Conservation (phyloP, 2,329 filamentous ascomycete genomes). For the Aureobasidium vineae region DNA sequence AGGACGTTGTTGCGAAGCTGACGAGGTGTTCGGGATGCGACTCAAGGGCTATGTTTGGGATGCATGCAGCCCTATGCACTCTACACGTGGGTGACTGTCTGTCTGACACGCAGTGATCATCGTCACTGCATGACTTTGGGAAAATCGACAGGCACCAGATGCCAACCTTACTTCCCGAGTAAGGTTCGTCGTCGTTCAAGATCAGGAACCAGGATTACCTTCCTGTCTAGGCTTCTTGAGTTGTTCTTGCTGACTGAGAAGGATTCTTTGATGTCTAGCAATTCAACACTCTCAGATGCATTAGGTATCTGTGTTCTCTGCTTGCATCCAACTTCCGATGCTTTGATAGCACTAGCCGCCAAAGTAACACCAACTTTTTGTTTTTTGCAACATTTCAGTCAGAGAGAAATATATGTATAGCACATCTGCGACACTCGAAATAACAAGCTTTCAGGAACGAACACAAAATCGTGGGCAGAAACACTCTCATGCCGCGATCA, state of each 20-base stretch:
- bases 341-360: background rate
- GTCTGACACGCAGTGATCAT: constrained; percentile 16
- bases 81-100: background rate
- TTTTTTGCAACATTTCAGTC: background rate
- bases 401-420: background rate
- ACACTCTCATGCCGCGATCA: background rate
- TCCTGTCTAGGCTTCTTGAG: background rate
- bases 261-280: no score
- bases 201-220: background rate
- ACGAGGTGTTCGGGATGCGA: background rate
- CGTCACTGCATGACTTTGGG: background rate
- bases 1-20: background rate
- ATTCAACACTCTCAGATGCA: no score
- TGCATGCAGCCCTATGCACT: constrained; percentile 12
- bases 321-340: no score
- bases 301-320: no score
- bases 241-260: no score
- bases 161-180: background rate
- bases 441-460: background rate
- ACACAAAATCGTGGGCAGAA: background rate
- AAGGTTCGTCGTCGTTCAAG: background rate
- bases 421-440: no score
- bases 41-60: constrained; percentile 3
- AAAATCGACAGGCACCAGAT: background rate
- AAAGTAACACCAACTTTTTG: background rate